Base-by-base conservation (phyloP, 352 stramenopile genomes). In the Globisporangium apiculatum region DNA sequence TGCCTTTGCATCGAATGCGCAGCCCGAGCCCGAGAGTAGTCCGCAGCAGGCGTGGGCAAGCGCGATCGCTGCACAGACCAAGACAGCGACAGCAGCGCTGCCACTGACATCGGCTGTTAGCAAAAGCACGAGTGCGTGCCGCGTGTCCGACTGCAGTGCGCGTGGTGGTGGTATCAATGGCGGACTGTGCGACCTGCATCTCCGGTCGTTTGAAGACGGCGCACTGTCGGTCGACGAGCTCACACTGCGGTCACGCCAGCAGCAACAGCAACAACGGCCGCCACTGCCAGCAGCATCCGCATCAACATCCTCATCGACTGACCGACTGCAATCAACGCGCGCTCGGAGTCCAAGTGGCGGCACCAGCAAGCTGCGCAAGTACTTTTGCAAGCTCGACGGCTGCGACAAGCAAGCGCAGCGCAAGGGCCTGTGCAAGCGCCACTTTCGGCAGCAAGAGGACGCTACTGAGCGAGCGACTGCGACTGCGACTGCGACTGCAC, bases 351-450 rank as follows among this genome's bases (percentile, higher is more conserved):
- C 17, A 57, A 68, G 38, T 17, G 46, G 50, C 14, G 48, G 48
- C 14, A 62, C 31, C 24, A 54, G 55, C 7, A 72, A 73, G 50
- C 12, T 69, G n/a, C 83, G 70, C 52, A 88, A 86, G 57, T 88
- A 87, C 52, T 87, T 79, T 47, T 89, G 79, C 68, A 80, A 72
- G 61, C 66, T 70, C 24, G 74, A 86, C 15, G 74, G 72, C 0
- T 90, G 77, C 53, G 70, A 67, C 10, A 87, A 87, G 52, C 76
- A 87, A 60, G 75, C 74, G 51, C 80, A 90, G 53, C 83, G 81
- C 31, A 65, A 57, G 18, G 76, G 78, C 9, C 62, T 85, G 43
- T 90, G 76, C 62, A 87, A 88, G 53, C 73, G 77, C 9, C 77
- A 88, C 51, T 81, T 83, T 58, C 77, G 74, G 18, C 42, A 77